A percentile compares a stretch with the other conserved stretches of the same genome.
These are phyloP conservation scores for Aspergillus viridinutans DNA, from an alignment of 2,329 filamentous ascomycete species.

Conservation along the genomic window DNA sequence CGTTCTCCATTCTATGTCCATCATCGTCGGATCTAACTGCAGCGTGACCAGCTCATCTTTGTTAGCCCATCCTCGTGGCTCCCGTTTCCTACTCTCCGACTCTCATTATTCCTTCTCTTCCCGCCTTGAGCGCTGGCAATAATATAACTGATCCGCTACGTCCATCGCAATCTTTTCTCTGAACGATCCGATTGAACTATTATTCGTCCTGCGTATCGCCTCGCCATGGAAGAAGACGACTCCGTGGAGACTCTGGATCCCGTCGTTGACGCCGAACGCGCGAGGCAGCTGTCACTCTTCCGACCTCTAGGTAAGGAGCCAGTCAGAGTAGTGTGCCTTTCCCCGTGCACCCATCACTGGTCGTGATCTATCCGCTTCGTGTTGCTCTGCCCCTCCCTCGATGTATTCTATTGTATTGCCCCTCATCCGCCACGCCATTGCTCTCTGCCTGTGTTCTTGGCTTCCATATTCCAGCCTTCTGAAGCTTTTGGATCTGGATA, in stretches of 20 bases:
- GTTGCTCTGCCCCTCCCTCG: background rate
- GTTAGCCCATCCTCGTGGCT: background rate
- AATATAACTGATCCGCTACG: background rate
- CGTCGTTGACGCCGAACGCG: constrained; percentile 35
- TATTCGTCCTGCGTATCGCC: background rate
- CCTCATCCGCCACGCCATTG: constrained; percentile 2
- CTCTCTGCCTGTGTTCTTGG: constrained; percentile 4
- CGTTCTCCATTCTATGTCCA: background rate
- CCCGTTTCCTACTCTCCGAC: background rate
- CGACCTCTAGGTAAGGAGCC: constrained; percentile 43
- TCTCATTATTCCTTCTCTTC: constrained; percentile 7
- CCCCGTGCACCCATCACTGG: constrained; percentile 35
- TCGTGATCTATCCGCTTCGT: constrained; percentile 10
- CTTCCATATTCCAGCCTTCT: background rate
- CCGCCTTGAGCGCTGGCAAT: constrained; percentile 21
- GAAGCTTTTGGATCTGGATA: background rate
- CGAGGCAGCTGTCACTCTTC: constrained; percentile 41
- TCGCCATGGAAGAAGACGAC: constrained; percentile 3
- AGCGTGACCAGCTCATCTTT: background rate
- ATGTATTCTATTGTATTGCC: background rate
- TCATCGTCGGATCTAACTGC: background rate
- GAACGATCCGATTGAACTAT: constrained; percentile 9
- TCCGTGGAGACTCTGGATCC: constrained; percentile 21
- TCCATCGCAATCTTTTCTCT: constrained; percentile 6
- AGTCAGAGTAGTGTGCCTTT: constrained; percentile 25